Conservation (phyloP, 768 basidiomycete genomes). For the Mycena venus region DNA sequence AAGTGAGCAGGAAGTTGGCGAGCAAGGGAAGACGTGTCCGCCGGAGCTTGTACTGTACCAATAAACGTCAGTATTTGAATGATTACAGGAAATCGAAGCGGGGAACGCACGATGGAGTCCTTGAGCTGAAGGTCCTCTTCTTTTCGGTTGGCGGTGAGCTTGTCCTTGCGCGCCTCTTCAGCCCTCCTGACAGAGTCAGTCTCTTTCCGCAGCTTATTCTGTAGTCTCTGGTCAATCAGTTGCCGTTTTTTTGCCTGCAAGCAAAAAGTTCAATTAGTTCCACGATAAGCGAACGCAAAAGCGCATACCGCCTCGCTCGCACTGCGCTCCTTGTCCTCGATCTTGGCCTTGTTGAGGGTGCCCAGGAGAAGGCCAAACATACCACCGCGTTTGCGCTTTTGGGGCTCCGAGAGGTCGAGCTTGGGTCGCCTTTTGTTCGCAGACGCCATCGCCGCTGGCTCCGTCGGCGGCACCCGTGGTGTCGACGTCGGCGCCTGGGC, state of each 20-base stretch:
- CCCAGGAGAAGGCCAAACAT: conserved; percentile 90
- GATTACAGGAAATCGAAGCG: not conserved
- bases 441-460: conserved; percentile 58
- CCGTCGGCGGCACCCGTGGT: conserved; percentile 53
- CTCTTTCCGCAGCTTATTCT: conserved; percentile 87
- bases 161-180: conserved; percentile 90
- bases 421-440: conserved; percentile 77
- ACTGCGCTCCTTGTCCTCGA: conserved; percentile 86
- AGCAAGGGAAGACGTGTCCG: conserved; percentile 78
- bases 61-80: not conserved
- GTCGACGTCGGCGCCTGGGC: conserved; percentile 40
- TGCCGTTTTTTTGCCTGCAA: conserved; percentile 86
- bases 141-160: conserved; percentile 78
- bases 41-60: conserved; percentile 76
- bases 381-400: conserved; percentile 85
- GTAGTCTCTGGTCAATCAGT: conserved; percentile 86
- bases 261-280: not conserved
- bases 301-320: conserved; percentile 84
- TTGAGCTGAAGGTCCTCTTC: conserved; percentile 88
- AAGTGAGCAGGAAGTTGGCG: conserved; percentile 82
- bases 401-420: conserved; percentile 70
- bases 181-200: conserved; percentile 88
- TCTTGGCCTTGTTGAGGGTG: conserved; percentile 89
- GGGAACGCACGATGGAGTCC: conserved; percentile 78
- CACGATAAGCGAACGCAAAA: not conserved